Percentiles rank a stretch among this genome's conserved stretches.
Conservation (phyloP, 164 flowering plant genomes). For the Macadamia integrifolia region DNA sequence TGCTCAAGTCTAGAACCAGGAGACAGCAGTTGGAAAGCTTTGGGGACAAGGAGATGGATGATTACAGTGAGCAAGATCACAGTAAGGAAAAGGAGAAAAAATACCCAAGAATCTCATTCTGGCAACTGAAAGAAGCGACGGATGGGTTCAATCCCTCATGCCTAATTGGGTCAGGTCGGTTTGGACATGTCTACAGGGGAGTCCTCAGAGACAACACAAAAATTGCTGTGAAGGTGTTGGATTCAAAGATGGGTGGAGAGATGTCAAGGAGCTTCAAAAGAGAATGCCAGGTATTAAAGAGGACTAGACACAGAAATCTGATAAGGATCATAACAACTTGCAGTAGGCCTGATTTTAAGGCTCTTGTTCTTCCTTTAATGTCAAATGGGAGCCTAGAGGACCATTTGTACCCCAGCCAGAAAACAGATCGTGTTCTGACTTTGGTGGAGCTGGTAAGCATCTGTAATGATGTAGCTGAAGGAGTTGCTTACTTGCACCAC, state of each 20-base stretch:
- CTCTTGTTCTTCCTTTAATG: constrained; percentile 85
- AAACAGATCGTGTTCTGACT: constrained; percentile 24
- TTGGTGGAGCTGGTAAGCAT: constrained; percentile 65
- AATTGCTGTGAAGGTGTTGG: constrained; percentile 79
- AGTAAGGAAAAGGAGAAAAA: constrained; percentile 26
- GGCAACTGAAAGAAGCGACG: constrained; percentile 70
- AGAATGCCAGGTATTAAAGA: constrained; percentile 74
- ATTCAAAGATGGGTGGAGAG: constrained; percentile 33
- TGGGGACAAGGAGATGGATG: constrained; percentile 20
- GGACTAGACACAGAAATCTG: constrained; percentile 73
- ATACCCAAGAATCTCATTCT: constrained; percentile 59
- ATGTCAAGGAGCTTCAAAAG: constrained; percentile 60
- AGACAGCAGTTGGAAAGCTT: constrained; percentile 18
- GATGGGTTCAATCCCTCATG: constrained; percentile 59
- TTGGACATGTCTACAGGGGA: constrained; percentile 89
- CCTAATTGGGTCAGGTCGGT: constrained; percentile 72
- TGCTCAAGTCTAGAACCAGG: constrained; percentile 26
- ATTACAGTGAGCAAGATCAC: constrained; percentile 23
- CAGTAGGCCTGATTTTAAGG: constrained; percentile 78
- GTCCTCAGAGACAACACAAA: constrained; percentile 46
- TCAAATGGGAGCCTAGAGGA: constrained; percentile 82
- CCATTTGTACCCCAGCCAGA: constrained; percentile 50
- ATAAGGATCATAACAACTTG: constrained; percentile 78
- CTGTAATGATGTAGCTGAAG: constrained; percentile 80
- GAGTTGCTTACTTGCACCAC: constrained; percentile 81